A percentile compares a stretch with the other conserved stretches of the same genome.
phyloP scores from a whole-genome alignment of 352 stramenopile species.

The Globisporangium middletonii region DNA sequence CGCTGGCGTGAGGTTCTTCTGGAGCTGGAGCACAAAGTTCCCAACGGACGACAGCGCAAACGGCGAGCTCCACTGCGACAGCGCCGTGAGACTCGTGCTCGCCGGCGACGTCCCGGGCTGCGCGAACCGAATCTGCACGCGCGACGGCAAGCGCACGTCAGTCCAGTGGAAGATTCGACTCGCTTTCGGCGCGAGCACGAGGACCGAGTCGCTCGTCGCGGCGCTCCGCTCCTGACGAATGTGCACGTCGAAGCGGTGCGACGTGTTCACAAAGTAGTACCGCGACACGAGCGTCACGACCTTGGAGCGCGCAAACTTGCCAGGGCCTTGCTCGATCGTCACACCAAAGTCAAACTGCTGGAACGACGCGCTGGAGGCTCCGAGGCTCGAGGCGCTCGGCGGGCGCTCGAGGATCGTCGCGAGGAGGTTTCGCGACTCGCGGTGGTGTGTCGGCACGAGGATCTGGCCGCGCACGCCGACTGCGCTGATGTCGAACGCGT shows the following conservation, averaged over 20 bases:
- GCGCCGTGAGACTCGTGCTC: slow-evolving; percentile 8
- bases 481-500: slow-evolving; percentile 72
- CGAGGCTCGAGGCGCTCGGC: slow-evolving; percentile 6
- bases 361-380: slow-evolving; percentile 22
- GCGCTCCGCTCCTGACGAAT: slow-evolving; percentile 57
- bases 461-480: slow-evolving; percentile 74
- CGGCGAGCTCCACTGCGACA: slow-evolving; percentile 69
- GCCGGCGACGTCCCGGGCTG: slow-evolving; percentile 16
- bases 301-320: slow-evolving; percentile 68
- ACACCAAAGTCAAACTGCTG: slow-evolving; percentile 84
- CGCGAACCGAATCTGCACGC: slow-evolving; percentile 72
- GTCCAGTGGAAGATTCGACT: slow-evolving; percentile 80
- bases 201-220: slow-evolving; percentile 20
- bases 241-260: slow-evolving; percentile 50
- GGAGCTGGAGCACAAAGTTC: slow-evolving; percentile 73
- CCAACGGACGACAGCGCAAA: slow-evolving; percentile 78
- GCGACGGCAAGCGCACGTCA: slow-evolving; percentile 52
- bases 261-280: slow-evolving; percentile 82
- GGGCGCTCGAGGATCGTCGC: slow-evolving; percentile 41
- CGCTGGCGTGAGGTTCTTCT: slow-evolving; percentile 43
- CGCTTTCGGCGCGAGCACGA: slow-evolving; percentile 43
- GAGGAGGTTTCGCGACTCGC: slow-evolving; percentile 35
- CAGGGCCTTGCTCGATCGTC: slow-evolving; percentile 77
- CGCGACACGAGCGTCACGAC: slow-evolving; percentile 74
- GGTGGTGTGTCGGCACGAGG: slow-evolving; percentile 41